These are phyloP conservation scores for Yamagishiella unicocca DNA, from an alignment of 139 green algal species.

Conservation along the genomic window DNA sequence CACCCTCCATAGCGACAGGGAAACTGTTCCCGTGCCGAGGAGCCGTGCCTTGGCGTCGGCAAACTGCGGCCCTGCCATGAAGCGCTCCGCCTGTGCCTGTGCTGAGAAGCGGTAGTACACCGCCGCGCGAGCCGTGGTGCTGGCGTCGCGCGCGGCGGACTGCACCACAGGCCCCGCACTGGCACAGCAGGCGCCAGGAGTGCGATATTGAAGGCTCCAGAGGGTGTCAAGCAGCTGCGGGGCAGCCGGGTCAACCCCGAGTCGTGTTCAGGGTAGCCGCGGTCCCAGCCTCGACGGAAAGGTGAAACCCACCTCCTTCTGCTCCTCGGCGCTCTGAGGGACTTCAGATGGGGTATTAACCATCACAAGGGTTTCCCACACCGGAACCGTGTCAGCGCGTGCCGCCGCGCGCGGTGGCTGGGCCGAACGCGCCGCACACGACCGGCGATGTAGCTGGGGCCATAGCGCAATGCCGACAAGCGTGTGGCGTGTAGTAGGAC, in stretches of 20 bases:
- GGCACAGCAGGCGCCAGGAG: constrained; percentile 26
- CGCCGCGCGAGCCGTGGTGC: background rate
- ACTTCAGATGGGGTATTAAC: background rate
- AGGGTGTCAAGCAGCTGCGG: constrained; percentile 19
- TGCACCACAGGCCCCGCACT: constrained; percentile 12
- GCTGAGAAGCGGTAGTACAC: constrained; percentile 46
- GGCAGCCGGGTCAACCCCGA: background rate
- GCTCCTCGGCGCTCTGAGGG: background rate
- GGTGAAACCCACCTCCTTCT: constrained; percentile 14
- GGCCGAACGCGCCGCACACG: background rate
- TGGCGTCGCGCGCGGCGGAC: background rate
- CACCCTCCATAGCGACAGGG: constrained; percentile 20
- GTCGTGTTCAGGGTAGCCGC: background rate
- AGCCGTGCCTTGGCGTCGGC: constrained; percentile 16
- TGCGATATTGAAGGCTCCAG: constrained; percentile 36
- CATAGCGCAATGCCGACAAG: no score
- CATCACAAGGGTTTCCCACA: constrained; percentile 36
- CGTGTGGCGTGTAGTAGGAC: no score
- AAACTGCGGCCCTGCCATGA: constrained; percentile 8
- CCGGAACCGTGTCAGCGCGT: constrained; percentile 17
- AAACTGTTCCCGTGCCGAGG: background rate
- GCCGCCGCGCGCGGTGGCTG: background rate
- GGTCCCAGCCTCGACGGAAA: no score
- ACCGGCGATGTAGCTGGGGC: no score
- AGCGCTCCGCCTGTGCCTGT: constrained; percentile 37